A percentile compares a stretch with the other conserved stretches of the same genome.
Evolutionary conservation across 1,284 basidiomycete genomes (phyloP).

Genomic region (Ceratobasidium sp.): DNA sequence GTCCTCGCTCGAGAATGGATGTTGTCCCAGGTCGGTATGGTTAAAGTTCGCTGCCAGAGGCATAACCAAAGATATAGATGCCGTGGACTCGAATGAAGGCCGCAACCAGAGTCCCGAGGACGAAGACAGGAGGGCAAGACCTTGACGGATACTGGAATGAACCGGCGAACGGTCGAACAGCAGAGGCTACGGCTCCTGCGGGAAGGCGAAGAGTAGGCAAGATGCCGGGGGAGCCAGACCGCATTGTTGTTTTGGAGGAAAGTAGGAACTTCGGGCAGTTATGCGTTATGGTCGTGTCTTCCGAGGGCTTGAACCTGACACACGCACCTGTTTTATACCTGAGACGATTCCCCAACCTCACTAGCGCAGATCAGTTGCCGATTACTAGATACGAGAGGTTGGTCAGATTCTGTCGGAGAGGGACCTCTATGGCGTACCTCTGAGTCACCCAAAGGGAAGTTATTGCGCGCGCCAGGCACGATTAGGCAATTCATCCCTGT

Average conservation of each 20-base stretch:
- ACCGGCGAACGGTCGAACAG: not conserved
- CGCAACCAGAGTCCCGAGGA: constrained; percentile 18
- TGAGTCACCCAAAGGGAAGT: not conserved
- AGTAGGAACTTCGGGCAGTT: too few species aligned
- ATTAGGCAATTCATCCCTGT: not conserved
- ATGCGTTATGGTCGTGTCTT: not conserved
- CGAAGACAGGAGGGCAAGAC: not conserved
- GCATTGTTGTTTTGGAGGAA: constrained; percentile 2
- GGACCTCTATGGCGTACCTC: not conserved
- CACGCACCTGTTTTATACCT: not conserved
- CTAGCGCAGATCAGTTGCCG: not conserved
- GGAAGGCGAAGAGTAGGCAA: not conserved
- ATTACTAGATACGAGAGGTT: too few species aligned
- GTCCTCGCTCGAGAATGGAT: constrained; percentile 27
- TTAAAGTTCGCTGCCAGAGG: constrained; percentile 8
- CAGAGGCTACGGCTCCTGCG: not conserved
- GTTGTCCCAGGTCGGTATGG: constrained; percentile 15
- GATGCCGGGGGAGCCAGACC: not conserved
- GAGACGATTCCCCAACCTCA: not conserved
- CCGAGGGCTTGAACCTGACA: not conserved
- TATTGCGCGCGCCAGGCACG: not conserved
- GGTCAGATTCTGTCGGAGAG: not conserved
- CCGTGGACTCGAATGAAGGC: constrained; percentile 1
- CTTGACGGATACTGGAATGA: not conserved
- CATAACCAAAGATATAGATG: not conserved